A percentile compares a stretch with the other conserved stretches of the same genome.
These are phyloP conservation scores for Luffa aegyptiaca DNA, from an alignment of 306 rosid species.

Conservation along the genomic window DNA sequence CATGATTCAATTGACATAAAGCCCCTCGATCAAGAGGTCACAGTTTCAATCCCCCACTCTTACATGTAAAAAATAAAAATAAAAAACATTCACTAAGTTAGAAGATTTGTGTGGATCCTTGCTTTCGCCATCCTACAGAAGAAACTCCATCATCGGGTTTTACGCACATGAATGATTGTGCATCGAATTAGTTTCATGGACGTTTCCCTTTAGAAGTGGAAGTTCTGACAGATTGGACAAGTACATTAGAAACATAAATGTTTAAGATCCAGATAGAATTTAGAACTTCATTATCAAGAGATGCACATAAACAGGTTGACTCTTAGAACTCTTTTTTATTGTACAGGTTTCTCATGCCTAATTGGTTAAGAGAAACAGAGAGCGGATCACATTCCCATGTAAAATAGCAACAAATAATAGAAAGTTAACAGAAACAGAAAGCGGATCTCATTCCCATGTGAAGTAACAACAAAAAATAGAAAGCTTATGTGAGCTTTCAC, in stretches of 20 bases:
- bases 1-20: no score
- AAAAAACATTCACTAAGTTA: background rate
- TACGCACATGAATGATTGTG: background rate
- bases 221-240: background rate
- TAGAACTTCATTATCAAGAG: background rate
- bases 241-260: background rate
- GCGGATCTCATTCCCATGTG: background rate
- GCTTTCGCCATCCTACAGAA: background rate
- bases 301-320: background rate
- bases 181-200: background rate
- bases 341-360: background rate
- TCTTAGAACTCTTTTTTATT: background rate
- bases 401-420: background rate
- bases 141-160: background rate
- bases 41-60: no score
- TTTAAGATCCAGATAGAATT: background rate
- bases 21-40: no score
- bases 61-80: no score
- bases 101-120: background rate
- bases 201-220: background rate
- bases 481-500: slow-evolving; percentile 23
- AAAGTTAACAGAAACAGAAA: background rate
- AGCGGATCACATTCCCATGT: background rate
- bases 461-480: background rate
- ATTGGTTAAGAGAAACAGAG: background rate